Percentiles rank a stretch among this genome's conserved stretches.
phyloP scores from a whole-genome alignment of 2,329 filamentous ascomycete genomes.

The Dothideomycetidae sp. region DNA sequence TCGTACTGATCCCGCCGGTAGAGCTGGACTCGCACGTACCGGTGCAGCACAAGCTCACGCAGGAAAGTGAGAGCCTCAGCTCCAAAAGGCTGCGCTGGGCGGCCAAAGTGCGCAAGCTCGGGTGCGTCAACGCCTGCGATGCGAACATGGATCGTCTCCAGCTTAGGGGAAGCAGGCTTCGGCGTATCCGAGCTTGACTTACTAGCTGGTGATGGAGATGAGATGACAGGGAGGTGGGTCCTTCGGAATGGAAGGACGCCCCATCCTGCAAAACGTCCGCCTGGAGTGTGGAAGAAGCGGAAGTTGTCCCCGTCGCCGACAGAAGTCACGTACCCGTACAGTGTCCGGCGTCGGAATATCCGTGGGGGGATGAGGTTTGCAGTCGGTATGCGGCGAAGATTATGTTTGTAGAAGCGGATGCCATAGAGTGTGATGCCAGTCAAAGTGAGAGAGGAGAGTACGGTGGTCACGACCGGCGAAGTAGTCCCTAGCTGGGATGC shows the following conservation, averaged over 20 bases:
- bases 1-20: conserved; percentile 85
- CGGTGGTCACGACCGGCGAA: conserved; percentile 10
- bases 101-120: conserved; percentile 83
- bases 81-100: conserved; percentile 69
- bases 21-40: conserved; percentile 66
- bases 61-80: conserved; percentile 73
- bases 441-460: conserved; percentile 31
- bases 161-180: conserved; percentile 8
- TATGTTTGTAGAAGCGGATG: conserved; percentile 49
- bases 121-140: conserved; percentile 89
- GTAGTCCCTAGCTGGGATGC: not conserved
- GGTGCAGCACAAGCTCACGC: conserved; percentile 53
- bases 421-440: conserved; percentile 41
- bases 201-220: not conserved
- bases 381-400: conserved; percentile 71
- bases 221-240: conserved; percentile 3
- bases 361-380: conserved; percentile 59
- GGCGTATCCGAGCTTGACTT: not conserved
- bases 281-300: conserved; percentile 84
- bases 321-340: conserved; percentile 78
- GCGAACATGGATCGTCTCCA: conserved; percentile 62
- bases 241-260: conserved; percentile 31
- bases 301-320: conserved; percentile 97
- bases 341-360: conserved; percentile 56
- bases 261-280: conserved; percentile 78